Percentiles rank a stretch among this genome's conserved stretches.
Conservation (phyloP, 2,329 filamentous ascomycete species). For the Nemania diffusa region DNA sequence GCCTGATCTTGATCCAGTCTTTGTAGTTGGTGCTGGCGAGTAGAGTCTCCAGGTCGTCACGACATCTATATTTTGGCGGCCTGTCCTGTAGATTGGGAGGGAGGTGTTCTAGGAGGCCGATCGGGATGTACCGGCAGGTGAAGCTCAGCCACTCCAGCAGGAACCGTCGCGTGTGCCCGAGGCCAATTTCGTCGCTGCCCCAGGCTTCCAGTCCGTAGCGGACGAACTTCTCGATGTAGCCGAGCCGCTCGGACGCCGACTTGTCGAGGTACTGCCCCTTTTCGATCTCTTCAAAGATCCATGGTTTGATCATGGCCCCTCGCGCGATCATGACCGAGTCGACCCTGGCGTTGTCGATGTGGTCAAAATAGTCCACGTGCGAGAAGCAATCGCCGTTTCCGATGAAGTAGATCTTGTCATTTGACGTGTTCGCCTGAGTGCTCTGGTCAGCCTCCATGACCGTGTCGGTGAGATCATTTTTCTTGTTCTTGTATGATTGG, state of each 20-base stretch:
- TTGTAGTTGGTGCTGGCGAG: slow-evolving; percentile 90
- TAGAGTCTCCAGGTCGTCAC: slow-evolving; percentile 93
- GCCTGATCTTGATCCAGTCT: slow-evolving; percentile 99
- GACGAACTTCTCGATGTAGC: slow-evolving; percentile 88
- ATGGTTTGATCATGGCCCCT: slow-evolving; percentile 95
- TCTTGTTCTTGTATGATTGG: slow-evolving; percentile 78
- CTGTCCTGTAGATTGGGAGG: slow-evolving; percentile 91
- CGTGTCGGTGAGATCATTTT: slow-evolving; percentile 77
- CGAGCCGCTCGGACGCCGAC: slow-evolving; percentile 84
- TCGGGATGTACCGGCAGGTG: slow-evolving; percentile 87
- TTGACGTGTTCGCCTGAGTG: slow-evolving; percentile 72
- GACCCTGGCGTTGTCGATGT: slow-evolving; percentile 80
- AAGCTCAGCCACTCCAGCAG: slow-evolving; percentile 97
- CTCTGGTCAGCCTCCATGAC: slow-evolving; percentile 79
- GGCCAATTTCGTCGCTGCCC: slow-evolving; percentile 94
- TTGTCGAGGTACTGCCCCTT: slow-evolving; percentile 95
- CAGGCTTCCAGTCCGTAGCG: slow-evolving; percentile 92
- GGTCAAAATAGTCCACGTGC: slow-evolving; percentile 84
- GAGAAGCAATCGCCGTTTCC: slow-evolving; percentile 98
- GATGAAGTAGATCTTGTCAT: slow-evolving; percentile 84
- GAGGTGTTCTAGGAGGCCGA: slow-evolving; percentile 87
- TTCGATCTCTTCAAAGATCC: slow-evolving; percentile 97
- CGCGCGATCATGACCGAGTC: slow-evolving; percentile 98
- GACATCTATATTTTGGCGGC: slow-evolving; percentile 82
- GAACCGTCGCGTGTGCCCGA: slow-evolving; percentile 91